phyloP scores from a whole-genome alignment of 331 rosid genomes.

The Cydonia oblonga region DNA sequence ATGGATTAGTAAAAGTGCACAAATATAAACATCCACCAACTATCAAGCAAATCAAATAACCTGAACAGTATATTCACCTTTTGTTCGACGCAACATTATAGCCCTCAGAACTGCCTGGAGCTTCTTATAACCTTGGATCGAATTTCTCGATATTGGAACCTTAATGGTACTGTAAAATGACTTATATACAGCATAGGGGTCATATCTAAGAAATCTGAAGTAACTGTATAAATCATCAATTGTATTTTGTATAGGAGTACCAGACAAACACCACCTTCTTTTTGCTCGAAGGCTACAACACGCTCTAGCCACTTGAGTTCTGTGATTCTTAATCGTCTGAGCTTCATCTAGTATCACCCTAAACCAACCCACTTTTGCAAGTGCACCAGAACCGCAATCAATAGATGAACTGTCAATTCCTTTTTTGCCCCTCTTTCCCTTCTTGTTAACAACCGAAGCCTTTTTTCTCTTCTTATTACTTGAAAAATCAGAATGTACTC shows the following conservation, averaged over 20 bases:
- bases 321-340: constrained; percentile 90
- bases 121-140: constrained; percentile 91
- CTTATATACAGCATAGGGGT: constrained; percentile 84
- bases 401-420: constrained; percentile 49
- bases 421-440: constrained; percentile 64
- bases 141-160: constrained; percentile 79
- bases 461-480: constrained; percentile 64
- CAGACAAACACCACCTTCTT: constrained; percentile 98
- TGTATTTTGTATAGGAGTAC: constrained; percentile 92
- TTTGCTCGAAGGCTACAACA: constrained; percentile 95
- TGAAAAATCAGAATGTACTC: constrained; percentile 58
- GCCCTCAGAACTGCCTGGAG: constrained; percentile 98
- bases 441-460: constrained; percentile 31
- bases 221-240: constrained; percentile 92
- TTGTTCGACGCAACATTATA: constrained; percentile 96
- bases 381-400: constrained; percentile 58
- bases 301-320: constrained; percentile 99
- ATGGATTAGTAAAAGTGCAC: not conserved
- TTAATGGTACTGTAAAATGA: constrained; percentile 77
- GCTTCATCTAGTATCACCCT: constrained; percentile 98
- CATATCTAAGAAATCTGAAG: constrained; percentile 92
- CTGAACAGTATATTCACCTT: constrained; percentile 41
- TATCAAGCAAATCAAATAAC: not conserved
- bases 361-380: constrained; percentile 89
- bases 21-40: not conserved